These are phyloP conservation scores for Dictyostelium intermedium DNA, from an alignment of 78 protist species.

Conservation along the genomic window DNA sequence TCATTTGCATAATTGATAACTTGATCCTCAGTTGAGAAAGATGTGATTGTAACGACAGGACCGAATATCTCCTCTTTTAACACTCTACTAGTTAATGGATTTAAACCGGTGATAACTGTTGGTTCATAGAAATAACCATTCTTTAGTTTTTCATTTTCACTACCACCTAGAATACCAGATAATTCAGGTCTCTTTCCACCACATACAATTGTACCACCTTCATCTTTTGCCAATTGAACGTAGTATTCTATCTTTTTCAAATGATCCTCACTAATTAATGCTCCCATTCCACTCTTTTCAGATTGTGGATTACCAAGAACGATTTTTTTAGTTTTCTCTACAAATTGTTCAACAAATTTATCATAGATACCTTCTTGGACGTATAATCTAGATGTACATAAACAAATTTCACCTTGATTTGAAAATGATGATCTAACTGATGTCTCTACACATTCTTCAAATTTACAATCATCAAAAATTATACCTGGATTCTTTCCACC, in stretches of 20 bases:
- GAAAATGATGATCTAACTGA: conserved; percentile 65
- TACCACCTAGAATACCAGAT: neutral
- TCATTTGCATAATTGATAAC: conserved; percentile 85
- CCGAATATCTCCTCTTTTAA: conserved; percentile 89
- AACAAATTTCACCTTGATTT: conserved; percentile 90
- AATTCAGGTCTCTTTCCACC: conserved; percentile 41
- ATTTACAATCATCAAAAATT: conserved; percentile 79
- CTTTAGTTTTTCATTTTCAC: neutral
- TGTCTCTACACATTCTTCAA: conserved; percentile 44
- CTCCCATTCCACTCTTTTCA: conserved; percentile 77
- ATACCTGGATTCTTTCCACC: conserved; percentile 95
- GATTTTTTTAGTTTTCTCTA: conserved; percentile 3
- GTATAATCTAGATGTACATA: conserved; percentile 91
- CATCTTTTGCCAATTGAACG: conserved; percentile 75
- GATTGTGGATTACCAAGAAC: conserved; percentile 85
- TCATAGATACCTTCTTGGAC: conserved; percentile 86
- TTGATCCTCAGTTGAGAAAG: conserved; percentile 83
- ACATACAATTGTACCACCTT: conserved; percentile 83
- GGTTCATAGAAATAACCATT: conserved; percentile 88
- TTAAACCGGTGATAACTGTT: conserved; percentile 82
- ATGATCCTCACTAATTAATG: conserved; percentile 85
- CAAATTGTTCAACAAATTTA: conserved; percentile 79
- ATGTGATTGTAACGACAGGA: conserved; percentile 84
- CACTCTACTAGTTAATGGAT: conserved; percentile 4
- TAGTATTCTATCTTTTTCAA: conserved; percentile 81